Evolutionary conservation across 768 basidiomycete genomes (phyloP), one percentile per base, ranked within the genome.

Genomic region (Baorangia bicolor): DNA sequence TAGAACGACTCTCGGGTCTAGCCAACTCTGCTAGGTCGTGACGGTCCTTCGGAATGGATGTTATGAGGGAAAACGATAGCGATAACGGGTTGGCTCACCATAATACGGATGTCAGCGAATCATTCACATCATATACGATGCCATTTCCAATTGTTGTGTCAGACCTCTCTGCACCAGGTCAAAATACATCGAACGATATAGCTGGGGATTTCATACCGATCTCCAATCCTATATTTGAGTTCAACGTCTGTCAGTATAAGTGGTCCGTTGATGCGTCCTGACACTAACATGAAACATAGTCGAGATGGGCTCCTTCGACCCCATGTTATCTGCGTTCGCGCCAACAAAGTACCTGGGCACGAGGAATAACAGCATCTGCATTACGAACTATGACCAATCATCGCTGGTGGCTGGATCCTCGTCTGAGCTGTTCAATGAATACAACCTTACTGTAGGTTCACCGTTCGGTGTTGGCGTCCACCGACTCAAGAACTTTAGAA

Each of bases 21-120:
- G 92, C 87, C 58, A 83, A 69, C 27, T 92, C 90, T 13, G 89
- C 92, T 33, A 98, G 78, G 63, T 98, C 94, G 41, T 75, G 74
- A 27, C 93, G 89, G 39, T 88, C 81, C 94, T 95, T 63, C 18
- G 42, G 28, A 23, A 16, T 27, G 18, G 35, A 51, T 23, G 35
- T 37, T 1, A 51, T 14, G 8, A 45, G 40, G 13, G 48, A 31
- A 28, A 18, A 16, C 0, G 12, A 39, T 5, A 39, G 10, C 2
- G 4, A 11, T 10, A 25, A 40, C 4, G 14, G 43, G 6, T 42
- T 33, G 45, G 20, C 55, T 40, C 34, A 92, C 94, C 94, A 98
- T 88, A n/a, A n/a, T 21, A 48, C 31, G 4, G 13, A 41, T 6
- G 23, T 27, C 40, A 76, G 74, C 0, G 58, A 69, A 21, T 61